A percentile compares a stretch with the other conserved stretches of the same genome.
Evolutionary conservation across 495 filamentous ascomycete species (phyloP).

Genomic region (Tuber melanosporum): DNA sequence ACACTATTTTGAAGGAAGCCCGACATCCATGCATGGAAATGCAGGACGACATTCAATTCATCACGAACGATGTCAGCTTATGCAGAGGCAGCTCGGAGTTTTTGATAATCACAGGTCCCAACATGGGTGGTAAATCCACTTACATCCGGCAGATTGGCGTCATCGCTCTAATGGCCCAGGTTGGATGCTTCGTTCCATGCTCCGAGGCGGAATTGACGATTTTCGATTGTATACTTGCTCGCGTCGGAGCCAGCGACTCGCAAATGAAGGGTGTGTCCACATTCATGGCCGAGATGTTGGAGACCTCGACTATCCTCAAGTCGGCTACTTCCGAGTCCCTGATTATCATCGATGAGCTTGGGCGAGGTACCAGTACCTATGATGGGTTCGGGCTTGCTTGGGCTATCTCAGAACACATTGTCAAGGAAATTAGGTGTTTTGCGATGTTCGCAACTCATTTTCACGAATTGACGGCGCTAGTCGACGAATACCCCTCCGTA

Average conservation of each 20-base stretch:
- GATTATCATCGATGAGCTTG: conserved; percentile 99
- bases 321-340: conserved; percentile 87
- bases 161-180: conserved; percentile 94
- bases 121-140: conserved; percentile 98
- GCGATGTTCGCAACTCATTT: conserved; percentile 97
- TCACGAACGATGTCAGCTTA: conserved; percentile 91
- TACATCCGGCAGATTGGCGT: conserved; percentile 98
- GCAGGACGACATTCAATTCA: conserved; percentile 97
- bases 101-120: conserved; percentile 94
- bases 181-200: conserved; percentile 94
- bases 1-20: conserved; percentile 84
- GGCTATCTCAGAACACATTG: conserved; percentile 96
- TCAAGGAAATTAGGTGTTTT: conserved; percentile 88
- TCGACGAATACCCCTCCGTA: conserved; percentile 75
- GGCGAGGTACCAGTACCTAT: conserved; percentile 94
- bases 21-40: conserved; percentile 98
- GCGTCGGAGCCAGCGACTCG: conserved; percentile 89
- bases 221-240: conserved; percentile 95
- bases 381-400: conserved; percentile 97
- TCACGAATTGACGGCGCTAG: conserved; percentile 89
- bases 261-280: conserved; percentile 97
- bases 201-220: conserved; percentile 84
- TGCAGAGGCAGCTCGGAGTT: conserved; percentile 77
- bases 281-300: conserved; percentile 99
- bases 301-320: conserved; percentile 97